These are phyloP conservation scores for Penicillium psychrosexuale DNA, from an alignment of 2,329 filamentous ascomycete genomes.

Conservation along the genomic window DNA sequence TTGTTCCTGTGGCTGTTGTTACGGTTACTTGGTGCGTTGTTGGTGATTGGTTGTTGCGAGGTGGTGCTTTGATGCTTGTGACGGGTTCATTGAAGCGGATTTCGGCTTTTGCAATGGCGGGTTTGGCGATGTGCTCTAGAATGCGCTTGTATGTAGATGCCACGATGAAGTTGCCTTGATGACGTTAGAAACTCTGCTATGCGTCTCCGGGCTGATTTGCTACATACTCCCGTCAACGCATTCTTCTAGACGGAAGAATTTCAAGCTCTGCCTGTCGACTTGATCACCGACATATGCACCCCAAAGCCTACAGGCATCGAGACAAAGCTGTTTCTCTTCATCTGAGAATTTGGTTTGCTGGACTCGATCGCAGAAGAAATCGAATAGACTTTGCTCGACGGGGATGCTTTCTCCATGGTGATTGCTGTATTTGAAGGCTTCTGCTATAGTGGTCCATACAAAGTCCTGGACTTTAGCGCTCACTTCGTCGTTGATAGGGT, in stretches of 20 bases:
- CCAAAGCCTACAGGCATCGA: conserved; percentile 60
- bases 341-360: conserved; percentile 38
- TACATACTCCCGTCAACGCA: conserved; percentile 57
- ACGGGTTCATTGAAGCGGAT: conserved; percentile 50
- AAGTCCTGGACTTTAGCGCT: conserved; percentile 40
- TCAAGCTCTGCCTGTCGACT: conserved; percentile 58
- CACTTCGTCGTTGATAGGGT: conserved; percentile 35
- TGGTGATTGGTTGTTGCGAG: conserved; percentile 11
- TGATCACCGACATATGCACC: conserved; percentile 62
- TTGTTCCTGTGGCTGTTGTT: conserved; percentile 37
- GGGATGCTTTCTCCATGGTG: conserved; percentile 52
- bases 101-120: conserved; percentile 48
- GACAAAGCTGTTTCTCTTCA: conserved; percentile 47
- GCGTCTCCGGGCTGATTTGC: neutral
- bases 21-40: conserved; percentile 43
- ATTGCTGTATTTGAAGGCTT: conserved; percentile 60
- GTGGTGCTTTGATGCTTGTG: conserved; percentile 35
- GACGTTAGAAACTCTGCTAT: neutral
- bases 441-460: conserved; percentile 58
- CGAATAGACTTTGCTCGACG: conserved; percentile 51
- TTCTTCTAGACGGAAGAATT: conserved; percentile 65
- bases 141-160: conserved; percentile 60
- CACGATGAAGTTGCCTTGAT: conserved; percentile 58
- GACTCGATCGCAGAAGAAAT: conserved; percentile 55
- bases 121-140: conserved; percentile 51